Base-by-base conservation (phyloP, 1,284 basidiomycete genomes). In the Heliocybe sulcata region DNA sequence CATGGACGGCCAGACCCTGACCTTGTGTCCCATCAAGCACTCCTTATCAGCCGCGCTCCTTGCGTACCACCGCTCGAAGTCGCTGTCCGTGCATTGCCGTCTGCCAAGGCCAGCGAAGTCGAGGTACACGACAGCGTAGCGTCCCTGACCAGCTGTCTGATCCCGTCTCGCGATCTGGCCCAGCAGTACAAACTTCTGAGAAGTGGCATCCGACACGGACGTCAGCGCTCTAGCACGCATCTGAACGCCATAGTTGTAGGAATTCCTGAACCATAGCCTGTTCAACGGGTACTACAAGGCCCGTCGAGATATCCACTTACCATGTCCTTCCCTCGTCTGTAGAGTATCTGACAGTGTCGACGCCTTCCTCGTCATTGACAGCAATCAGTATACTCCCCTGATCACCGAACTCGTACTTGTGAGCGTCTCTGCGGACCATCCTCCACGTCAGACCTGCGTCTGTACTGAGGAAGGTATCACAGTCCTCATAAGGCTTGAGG, bases 321-420 rank as follows among this genome's bases (percentile, higher is more conserved):
- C 96, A 99, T 16, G 77, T 83, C 57, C 77, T 74, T 12, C 96
- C 95, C 35, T 92, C 79, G 67, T 99, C 87, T 45, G 85, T 83
- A n/a, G 90, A 92, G 68, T 96, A 98, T 47, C 75, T 76, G 31
- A 98, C 72, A 29, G 77, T 73, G 60, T 91, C 82, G 1, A 85
- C 87, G n/a, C 72, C 67, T 42, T 90, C 86, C 63, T 98, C 94
- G 64, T 99, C 94, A 61, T 94, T 87, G 8, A 94, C 83, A 14
- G 89, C 77, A 20, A 98, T 84, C 31, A 98, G 72, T 31, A 98
- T 79, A 60, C 87, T 89, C 0, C 96, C 88, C 67, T 77, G 81
- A 65, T 98, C 96, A 16, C 96, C 96, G 69, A 98, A 96, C 69
- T 98, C 94, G 67, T 98, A 98, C 71, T 94, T 93, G 69, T 94